A percentile compares a stretch with the other conserved stretches of the same genome.
Evolutionary conservation across 1,139 yeast genomes (phyloP).

Genomic region (Lodderomyces pseudojiufengensis): DNA sequence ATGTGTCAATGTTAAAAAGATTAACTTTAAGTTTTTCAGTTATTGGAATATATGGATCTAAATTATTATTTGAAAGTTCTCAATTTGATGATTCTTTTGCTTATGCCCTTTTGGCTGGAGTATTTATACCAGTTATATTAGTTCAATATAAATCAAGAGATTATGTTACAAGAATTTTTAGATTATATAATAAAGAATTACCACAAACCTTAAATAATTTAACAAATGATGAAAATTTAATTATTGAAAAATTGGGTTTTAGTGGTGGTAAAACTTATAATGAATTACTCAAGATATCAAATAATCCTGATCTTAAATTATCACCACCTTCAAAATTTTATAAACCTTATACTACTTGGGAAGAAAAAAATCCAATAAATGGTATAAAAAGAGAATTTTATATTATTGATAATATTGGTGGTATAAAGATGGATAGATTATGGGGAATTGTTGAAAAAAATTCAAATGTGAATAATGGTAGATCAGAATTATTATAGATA

Average conservation of each 20-base stretch:
- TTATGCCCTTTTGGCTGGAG: constrained; percentile 32
- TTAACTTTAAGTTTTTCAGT: constrained; percentile 53
- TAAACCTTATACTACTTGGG: constrained; percentile 63
- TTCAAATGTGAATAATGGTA: constrained; percentile 64
- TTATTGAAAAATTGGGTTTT: constrained; percentile 64
- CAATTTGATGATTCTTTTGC: constrained; percentile 56
- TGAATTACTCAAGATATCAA: constrained; percentile 50
- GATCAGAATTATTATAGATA: constrained; percentile 25
- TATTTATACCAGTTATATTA: constrained; percentile 46
- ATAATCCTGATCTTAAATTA: constrained; percentile 40
- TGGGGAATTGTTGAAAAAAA: constrained; percentile 77
- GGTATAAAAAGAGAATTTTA: constrained; percentile 41
- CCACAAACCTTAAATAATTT: constrained; percentile 67
- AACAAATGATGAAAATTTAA: constrained; percentile 55
- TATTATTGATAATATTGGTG: constrained; percentile 73
- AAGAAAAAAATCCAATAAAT: constrained; percentile 36
- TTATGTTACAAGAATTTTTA: constrained; percentile 67
- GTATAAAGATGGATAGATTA: constrained; percentile 75
- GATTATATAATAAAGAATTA: constrained; percentile 60
- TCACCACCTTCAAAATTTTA: constrained; percentile 24
- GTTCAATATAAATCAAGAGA: constrained; percentile 59
- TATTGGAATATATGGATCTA: constrained; percentile 53
- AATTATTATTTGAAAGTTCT: constrained; percentile 53
- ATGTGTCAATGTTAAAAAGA: constrained; percentile 53
- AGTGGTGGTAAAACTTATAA: constrained; percentile 68